Base-by-base conservation (phyloP, 768 basidiomycete species). In the Boletus speciosus region DNA sequence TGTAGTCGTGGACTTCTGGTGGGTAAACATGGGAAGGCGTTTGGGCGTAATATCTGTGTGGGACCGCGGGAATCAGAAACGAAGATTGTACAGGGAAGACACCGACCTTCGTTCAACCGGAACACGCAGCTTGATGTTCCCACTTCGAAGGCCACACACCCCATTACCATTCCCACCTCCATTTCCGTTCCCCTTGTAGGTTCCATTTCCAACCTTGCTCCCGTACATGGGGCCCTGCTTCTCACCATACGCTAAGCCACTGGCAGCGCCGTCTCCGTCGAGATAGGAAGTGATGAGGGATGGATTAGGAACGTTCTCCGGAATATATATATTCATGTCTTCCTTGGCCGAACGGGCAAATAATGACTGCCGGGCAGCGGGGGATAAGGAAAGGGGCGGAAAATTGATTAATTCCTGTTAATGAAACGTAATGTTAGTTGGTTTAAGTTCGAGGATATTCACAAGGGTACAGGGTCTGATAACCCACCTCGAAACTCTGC, bases 1-100 rank as follows among this genome's bases (percentile, higher is more conserved):
- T 98, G 74, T 93, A 97, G 58, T 96, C 93, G 63, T 86, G 85
- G 0, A 99, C 83, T 65, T 95, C 90, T 0, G 96, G 96, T 8
- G 96, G 96, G 81, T 93, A 97, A 16, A 78, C 71, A 38, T 85
- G 78, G 59, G 77, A 75, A 29, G 77, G 76, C 0, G 88, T 83
- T 60, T 87, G 83, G 8, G 93, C 90, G 66, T 93, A 95, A 73
- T 95, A 97, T 71, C 91, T 93, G 66, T 27, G 23, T 16, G 19
- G 3, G 15, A 21, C 15, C 38, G 40, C 45, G 47, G 16, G 46
- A 64, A 52, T 52, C 31, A 55, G 47, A 49, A 38, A 42, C 14
- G 27, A 37, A 41, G 5, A 36, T 36, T 4, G 16, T 35, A 12
- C 14, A 19, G 6, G n/a, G 9, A 58, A 27, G 16, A 12, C 16